Evolutionary conservation across 352 stramenopile genomes (phyloP).

Genomic region (Globisporangium alternatum): DNA sequence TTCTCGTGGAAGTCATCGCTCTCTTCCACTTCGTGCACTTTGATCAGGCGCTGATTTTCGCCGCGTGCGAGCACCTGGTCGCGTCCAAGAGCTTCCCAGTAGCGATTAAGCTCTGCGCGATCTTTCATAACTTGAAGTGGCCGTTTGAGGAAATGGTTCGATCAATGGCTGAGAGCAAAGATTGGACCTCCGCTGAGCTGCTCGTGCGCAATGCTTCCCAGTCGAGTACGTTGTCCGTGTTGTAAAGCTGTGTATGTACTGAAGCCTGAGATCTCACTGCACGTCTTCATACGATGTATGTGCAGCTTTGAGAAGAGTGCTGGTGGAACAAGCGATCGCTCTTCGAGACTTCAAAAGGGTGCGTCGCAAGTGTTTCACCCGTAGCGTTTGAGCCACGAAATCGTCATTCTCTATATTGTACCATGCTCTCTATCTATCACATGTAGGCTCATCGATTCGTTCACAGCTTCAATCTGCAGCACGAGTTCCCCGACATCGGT

Average conservation of each 20-base stretch:
- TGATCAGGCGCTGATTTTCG: slow-evolving; percentile 18
- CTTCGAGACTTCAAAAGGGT: slow-evolving; percentile 63
- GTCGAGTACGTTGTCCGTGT: neutral
- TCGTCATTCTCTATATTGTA: neutral
- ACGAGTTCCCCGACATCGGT: slow-evolving; percentile 57
- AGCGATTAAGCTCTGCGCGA: slow-evolving; percentile 45
- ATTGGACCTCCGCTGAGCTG: slow-evolving; percentile 60
- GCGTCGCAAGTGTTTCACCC: neutral
- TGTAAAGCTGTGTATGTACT: neutral
- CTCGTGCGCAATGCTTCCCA: slow-evolving; percentile 28
- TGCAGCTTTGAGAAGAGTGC: slow-evolving; percentile 31
- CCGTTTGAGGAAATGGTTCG: slow-evolving; percentile 30
- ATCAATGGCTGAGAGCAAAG: slow-evolving; percentile 44
- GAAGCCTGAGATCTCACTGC: neutral
- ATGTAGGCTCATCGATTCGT: slow-evolving; percentile 57
- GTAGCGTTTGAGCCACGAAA: neutral
- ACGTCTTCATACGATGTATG: neutral
- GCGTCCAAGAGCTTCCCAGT: slow-evolving; percentile 42
- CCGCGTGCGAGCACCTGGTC: slow-evolving; percentile 26
- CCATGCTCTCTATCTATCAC: neutral
- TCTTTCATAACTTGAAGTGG: slow-evolving; percentile 33
- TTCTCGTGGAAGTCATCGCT: slow-evolving; percentile 57
- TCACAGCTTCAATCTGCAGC: slow-evolving; percentile 42
- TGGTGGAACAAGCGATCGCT: slow-evolving; percentile 53
- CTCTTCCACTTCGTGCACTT: slow-evolving; percentile 49